These are phyloP conservation scores for Scutellaria minor DNA, from an alignment of 257 asterid genomes.

Conservation along the genomic window DNA sequence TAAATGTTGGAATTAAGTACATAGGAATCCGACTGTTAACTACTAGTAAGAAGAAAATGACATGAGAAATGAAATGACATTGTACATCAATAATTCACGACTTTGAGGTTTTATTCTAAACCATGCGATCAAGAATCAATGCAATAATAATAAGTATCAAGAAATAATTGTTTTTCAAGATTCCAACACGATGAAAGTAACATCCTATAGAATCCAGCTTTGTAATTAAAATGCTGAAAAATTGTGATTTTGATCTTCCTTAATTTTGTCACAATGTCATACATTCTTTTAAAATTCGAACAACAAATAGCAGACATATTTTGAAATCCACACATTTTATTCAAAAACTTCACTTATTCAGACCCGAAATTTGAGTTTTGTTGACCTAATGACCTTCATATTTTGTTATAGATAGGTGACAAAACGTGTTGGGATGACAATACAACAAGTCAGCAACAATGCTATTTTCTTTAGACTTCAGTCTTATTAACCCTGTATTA, in stretches of 20 bases:
- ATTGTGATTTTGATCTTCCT: constrained; percentile 22
- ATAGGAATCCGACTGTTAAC: too few relatives aligned
- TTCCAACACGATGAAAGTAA: background rate
- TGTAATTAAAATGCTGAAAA: constrained; percentile 3
- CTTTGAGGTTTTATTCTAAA: background rate
- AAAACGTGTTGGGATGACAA: too few relatives aligned
- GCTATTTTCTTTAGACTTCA: too few relatives aligned
- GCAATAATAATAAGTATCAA: background rate
- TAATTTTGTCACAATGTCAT: background rate
- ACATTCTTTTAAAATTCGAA: background rate
- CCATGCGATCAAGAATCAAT: constrained; percentile 4
- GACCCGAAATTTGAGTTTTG: too few relatives aligned
- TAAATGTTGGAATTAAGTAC: too few relatives aligned
- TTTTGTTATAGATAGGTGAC: too few relatives aligned
- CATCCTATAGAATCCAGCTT: background rate
- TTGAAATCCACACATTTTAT: too few relatives aligned
- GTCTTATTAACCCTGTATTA: too few relatives aligned
- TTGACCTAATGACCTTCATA: too few relatives aligned
- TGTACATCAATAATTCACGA: background rate
- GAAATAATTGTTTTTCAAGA: constrained; percentile 12
- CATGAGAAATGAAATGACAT: background rate
- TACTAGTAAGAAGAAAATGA: background rate
- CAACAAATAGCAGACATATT: background rate
- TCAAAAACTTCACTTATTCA: too few relatives aligned
- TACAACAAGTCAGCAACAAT: too few relatives aligned